A percentile compares a stretch with the other conserved stretches of the same genome.
Evolutionary conservation across 202 grass and related monocot species (phyloP).

Genomic region (Carex arenaria): DNA sequence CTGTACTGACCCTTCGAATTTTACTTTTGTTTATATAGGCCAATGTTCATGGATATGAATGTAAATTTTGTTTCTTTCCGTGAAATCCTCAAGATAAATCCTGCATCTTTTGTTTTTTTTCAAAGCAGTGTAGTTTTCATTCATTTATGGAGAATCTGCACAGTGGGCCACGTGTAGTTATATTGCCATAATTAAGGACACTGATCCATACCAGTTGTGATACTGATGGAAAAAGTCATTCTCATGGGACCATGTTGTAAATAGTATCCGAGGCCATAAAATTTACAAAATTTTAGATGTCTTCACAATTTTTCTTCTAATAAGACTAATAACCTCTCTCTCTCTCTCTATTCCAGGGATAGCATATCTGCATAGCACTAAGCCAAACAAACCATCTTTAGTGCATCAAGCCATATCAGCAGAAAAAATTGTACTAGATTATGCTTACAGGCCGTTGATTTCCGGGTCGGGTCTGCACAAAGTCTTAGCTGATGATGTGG

Average conservation of each 20-base stretch:
- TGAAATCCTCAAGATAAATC: neutral
- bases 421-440: constrained; percentile 68
- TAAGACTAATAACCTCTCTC: neutral
- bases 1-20: neutral
- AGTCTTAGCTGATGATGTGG: constrained; percentile 74
- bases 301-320: neutral
- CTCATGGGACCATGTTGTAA: neutral
- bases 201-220: neutral
- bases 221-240: neutral
- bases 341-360: constrained; percentile 44
- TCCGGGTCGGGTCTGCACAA: constrained; percentile 74
- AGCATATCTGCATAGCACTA: constrained; percentile 63
- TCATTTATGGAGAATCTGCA: neutral
- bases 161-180: neutral
- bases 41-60: neutral
- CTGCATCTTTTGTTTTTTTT: neutral
- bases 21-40: neutral
- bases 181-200: neutral
- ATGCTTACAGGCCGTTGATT: constrained; percentile 62
- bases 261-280: constrained; percentile 2
- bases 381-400: constrained; percentile 54
- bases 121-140: neutral
- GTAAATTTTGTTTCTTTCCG: neutral
- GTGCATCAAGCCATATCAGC: constrained; percentile 83
- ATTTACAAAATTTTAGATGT: neutral